Percentiles rank a stretch among this genome's conserved stretches.
phyloP scores from a whole-genome alignment of 2,329 filamentous ascomycete genomes.

The Thermochaetoides dissita region DNA sequence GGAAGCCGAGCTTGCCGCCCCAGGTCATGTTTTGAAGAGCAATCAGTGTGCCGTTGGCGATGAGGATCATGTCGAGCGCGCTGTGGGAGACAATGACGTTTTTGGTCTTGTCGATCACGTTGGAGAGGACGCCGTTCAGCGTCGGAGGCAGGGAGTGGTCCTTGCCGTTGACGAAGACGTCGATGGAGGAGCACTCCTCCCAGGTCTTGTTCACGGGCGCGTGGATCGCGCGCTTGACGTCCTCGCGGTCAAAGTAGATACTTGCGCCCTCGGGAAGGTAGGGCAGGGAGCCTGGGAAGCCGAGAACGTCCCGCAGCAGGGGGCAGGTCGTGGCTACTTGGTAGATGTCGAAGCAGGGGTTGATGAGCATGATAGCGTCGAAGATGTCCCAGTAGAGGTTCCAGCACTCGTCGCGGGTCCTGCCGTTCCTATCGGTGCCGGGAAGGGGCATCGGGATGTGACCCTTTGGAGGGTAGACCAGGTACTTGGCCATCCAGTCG shows the following conservation, averaged over 20 bases:
- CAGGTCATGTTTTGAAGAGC: constrained; percentile 73
- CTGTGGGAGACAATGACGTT: constrained; percentile 65
- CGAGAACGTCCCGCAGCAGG: constrained; percentile 52
- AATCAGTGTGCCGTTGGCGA: constrained; percentile 55
- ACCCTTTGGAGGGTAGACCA: constrained; percentile 54
- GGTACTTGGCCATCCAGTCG: constrained; percentile 43
- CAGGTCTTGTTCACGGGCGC: constrained; percentile 45
- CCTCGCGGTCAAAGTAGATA: constrained; percentile 57
- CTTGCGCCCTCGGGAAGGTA: constrained; percentile 49
- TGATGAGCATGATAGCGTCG: constrained; percentile 39
- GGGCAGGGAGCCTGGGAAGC: constrained; percentile 48
- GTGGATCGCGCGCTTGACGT: constrained; percentile 60
- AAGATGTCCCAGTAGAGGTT: constrained; percentile 41
- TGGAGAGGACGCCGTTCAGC: constrained; percentile 45
- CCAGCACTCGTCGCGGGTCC: constrained; percentile 34
- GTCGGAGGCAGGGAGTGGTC: constrained; percentile 40
- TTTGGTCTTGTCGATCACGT: constrained; percentile 58
- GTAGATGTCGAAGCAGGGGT: constrained; percentile 73
- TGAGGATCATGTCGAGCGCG: constrained; percentile 52
- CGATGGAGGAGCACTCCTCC: constrained; percentile 12
- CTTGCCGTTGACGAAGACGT: constrained; percentile 25
- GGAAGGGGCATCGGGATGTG: constrained; percentile 38
- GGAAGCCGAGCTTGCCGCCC: constrained; percentile 58
- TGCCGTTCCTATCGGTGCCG: constrained; percentile 25
- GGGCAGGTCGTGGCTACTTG: constrained; percentile 61